A percentile compares a stretch with the other conserved stretches of the same genome.
Conservation (phyloP, 768 basidiomycete genomes). For the Suillus weaverae region DNA sequence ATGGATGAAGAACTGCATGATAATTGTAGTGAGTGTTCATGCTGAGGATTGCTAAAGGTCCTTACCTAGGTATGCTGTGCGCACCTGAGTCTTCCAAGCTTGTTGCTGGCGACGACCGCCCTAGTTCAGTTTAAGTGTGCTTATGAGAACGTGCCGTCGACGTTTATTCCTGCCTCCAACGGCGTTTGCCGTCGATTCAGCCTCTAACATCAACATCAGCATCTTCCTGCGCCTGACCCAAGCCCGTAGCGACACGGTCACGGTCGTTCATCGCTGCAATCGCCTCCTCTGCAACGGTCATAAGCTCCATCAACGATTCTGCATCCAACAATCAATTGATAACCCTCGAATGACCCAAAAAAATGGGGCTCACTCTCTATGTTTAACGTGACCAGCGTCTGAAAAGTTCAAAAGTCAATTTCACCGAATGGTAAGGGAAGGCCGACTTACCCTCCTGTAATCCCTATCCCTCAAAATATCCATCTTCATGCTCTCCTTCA, state of each 20-base stretch:
- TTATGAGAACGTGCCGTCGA: background rate
- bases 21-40: background rate
- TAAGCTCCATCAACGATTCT: slow-evolving; percentile 36
- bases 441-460: slow-evolving; percentile 39
- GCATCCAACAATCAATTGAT: background rate
- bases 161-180: too few relatives aligned
- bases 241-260: slow-evolving; percentile 20
- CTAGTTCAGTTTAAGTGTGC: background rate
- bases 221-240: slow-evolving; percentile 10
- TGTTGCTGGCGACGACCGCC: background rate
- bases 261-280: slow-evolving; percentile 31
- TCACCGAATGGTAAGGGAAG: background rate
- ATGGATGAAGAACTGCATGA: background rate
- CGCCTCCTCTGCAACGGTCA: slow-evolving; percentile 35
- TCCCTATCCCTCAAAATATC: slow-evolving; percentile 46
- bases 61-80: background rate
- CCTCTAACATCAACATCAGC: background rate
- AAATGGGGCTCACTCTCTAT: slow-evolving; percentile 41
- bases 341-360: background rate
- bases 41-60: background rate
- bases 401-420: background rate
- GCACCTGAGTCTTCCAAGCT: background rate
- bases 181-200: background rate
- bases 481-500: slow-evolving; percentile 34
- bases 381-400: slow-evolving; percentile 46